Conservation (phyloP, 371 early-diverging fungal species). For the Actinomucor elegans region DNA sequence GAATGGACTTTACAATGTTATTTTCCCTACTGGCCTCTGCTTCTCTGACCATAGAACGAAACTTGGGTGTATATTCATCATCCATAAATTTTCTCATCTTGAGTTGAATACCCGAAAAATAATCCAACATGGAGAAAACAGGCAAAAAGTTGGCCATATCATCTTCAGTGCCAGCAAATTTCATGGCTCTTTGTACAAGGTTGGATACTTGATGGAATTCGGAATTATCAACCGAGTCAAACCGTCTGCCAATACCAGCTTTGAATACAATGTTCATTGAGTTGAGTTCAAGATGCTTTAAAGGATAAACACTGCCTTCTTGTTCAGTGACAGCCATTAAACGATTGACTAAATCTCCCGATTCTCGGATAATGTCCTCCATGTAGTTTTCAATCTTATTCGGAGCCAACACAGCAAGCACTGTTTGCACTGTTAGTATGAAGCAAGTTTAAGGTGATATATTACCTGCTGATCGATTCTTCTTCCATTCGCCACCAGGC, state of each 20-base stretch:
- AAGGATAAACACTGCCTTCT: neutral
- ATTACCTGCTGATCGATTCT: neutral
- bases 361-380: neutral
- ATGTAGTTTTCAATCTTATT: conserved; percentile 4
- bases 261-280: conserved; percentile 8
- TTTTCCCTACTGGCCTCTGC: neutral
- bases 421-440: neutral
- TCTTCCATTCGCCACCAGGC: neutral
- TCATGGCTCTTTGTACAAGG: neutral
- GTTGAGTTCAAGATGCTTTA: neutral
- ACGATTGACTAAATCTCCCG: neutral
- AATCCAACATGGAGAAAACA: neutral
- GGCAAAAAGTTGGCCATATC: conserved; percentile 16
- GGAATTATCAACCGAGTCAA: conserved; percentile 6
- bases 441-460: neutral
- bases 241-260: neutral
- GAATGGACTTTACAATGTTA: conserved; percentile 4
- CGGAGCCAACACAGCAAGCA: conserved; percentile 4
- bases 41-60: neutral
- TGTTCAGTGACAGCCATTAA: neutral
- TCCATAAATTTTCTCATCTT: neutral
- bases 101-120: neutral
- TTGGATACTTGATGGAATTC: neutral
- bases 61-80: neutral
- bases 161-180: neutral